phyloP scores from a whole-genome alignment of 1,284 basidiomycete genomes.

The Ustilago xerochloae region DNA sequence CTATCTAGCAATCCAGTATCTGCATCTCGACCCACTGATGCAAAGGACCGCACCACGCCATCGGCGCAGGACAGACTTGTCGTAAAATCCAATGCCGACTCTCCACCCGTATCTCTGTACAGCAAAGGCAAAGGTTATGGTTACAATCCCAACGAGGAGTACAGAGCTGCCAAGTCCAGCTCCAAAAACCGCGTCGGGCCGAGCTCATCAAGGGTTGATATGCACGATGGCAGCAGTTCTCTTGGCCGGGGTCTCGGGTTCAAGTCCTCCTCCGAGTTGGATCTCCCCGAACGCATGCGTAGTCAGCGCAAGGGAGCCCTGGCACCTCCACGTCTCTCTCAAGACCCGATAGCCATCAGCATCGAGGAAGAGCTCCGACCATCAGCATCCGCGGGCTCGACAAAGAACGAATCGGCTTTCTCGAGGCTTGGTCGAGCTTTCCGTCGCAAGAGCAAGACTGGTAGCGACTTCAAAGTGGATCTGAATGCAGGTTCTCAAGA shows the following conservation, averaged over 20 bases:
- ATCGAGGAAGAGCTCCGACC: slow-evolving; percentile 37
- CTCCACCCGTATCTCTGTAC: slow-evolving; percentile 34
- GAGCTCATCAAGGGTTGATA: slow-evolving; percentile 5
- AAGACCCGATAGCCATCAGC: slow-evolving; percentile 40
- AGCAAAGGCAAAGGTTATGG: slow-evolving; percentile 47
- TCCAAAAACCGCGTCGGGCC: slow-evolving; percentile 14
- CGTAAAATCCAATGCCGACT: slow-evolving; percentile 9
- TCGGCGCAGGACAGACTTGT: background rate
- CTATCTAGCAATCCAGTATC: slow-evolving; percentile 20
- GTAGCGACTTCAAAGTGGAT: slow-evolving; percentile 29
- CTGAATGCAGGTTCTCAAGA: slow-evolving; percentile 2
- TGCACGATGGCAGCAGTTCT: slow-evolving; percentile 10
- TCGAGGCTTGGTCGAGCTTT: slow-evolving; percentile 41
- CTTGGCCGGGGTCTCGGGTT: slow-evolving; percentile 23
- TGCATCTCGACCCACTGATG: slow-evolving; percentile 3
- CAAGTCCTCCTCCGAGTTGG: slow-evolving; percentile 37
- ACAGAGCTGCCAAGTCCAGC: slow-evolving; percentile 14
- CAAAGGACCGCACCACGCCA: slow-evolving; percentile 4
- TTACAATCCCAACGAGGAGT: slow-evolving; percentile 30
- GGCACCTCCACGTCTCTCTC: slow-evolving; percentile 36
- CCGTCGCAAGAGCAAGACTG: slow-evolving; percentile 47
- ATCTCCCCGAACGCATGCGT: slow-evolving; percentile 43
- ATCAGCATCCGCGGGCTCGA: background rate
- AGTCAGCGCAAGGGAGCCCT: slow-evolving; percentile 35
- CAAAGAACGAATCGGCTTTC: slow-evolving; percentile 39